A percentile compares a stretch with the other conserved stretches of the same genome.
Conservation (phyloP, 805 yeast genomes). For the Starmerella floris region DNA sequence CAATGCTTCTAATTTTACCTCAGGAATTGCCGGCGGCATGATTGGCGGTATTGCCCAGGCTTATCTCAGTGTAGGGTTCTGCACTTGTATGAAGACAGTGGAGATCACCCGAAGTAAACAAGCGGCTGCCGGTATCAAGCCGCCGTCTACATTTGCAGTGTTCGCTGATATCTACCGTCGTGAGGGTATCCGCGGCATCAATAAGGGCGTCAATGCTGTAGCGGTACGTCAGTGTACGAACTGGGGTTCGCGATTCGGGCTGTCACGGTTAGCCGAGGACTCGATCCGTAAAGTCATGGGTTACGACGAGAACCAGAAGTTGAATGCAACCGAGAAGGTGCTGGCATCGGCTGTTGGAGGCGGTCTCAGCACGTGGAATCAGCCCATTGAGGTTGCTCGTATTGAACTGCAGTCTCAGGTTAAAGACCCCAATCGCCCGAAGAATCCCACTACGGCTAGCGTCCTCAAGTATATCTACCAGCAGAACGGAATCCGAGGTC, state of each 20-base stretch:
- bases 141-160: slow-evolving; percentile 68
- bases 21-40: slow-evolving; percentile 94
- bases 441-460: slow-evolving; percentile 63
- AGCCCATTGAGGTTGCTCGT: slow-evolving; percentile 94
- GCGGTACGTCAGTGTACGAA: slow-evolving; percentile 98
- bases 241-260: slow-evolving; percentile 97
- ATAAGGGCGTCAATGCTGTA: slow-evolving; percentile 96
- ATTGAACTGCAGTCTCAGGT: slow-evolving; percentile 97
- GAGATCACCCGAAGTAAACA: slow-evolving; percentile 89
- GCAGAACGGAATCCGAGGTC: slow-evolving; percentile 74
- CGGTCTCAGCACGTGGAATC: slow-evolving; percentile 96
- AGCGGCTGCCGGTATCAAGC: slow-evolving; percentile 49
- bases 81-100: slow-evolving; percentile 98
- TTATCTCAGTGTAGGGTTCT: slow-evolving; percentile 89
- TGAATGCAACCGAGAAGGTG: slow-evolving; percentile 68
- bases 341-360: slow-evolving; percentile 86
- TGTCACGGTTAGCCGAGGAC: slow-evolving; percentile 84
- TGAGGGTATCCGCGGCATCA: slow-evolving; percentile 90
- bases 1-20: slow-evolving; percentile 53
- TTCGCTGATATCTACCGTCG: slow-evolving; percentile 68
- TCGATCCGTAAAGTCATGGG: slow-evolving; percentile 51
- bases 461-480: slow-evolving; percentile 73
- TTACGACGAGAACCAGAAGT: slow-evolving; percentile 37
- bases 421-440: slow-evolving; percentile 89
- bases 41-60: slow-evolving; percentile 95